Percentiles rank a stretch among this genome's conserved stretches.
Evolutionary conservation across 2,329 filamentous ascomycete genomes (phyloP).

Genomic region (Verticillium nonalfalfae): DNA sequence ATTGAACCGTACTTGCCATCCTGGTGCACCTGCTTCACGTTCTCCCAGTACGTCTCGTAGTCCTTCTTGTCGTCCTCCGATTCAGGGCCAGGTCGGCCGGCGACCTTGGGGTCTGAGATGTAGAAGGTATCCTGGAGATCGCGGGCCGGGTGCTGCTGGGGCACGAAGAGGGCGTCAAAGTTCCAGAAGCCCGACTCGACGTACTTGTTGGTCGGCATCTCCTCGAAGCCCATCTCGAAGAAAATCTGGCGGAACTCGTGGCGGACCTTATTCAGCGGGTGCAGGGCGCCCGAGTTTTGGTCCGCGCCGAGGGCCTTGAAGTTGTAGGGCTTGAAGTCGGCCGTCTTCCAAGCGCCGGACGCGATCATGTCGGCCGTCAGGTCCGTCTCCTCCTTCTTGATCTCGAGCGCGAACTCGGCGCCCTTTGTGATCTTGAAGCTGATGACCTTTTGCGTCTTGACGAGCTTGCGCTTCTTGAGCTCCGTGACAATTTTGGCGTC

Average conservation of each 20-base stretch:
- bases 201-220: slow-evolving; percentile 92
- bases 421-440: slow-evolving; percentile 81
- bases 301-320: slow-evolving; percentile 68
- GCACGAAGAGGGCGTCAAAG: slow-evolving; percentile 13
- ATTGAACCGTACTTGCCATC: slow-evolving; percentile 90
- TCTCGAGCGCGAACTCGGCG: slow-evolving; percentile 79
- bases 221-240: slow-evolving; percentile 98
- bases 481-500: slow-evolving; percentile 75
- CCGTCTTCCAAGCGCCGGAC: slow-evolving; percentile 85
- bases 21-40: slow-evolving; percentile 82
- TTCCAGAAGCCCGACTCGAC: slow-evolving; percentile 68
- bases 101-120: slow-evolving; percentile 78
- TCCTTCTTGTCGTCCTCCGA: slow-evolving; percentile 53
- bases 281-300: slow-evolving; percentile 55
- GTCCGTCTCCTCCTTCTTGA: slow-evolving; percentile 90
- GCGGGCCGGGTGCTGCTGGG: slow-evolving; percentile 81
- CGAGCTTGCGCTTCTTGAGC: slow-evolving; percentile 85
- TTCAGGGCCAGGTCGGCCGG: slow-evolving; percentile 59
- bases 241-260: slow-evolving; percentile 96
- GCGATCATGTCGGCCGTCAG: slow-evolving; percentile 89
- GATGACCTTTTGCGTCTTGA: slow-evolving; percentile 77
- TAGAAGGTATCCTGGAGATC: slow-evolving; percentile 99
- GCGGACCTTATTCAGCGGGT: slow-evolving; percentile 86
- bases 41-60: slow-evolving; percentile 83
- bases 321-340: slow-evolving; percentile 75